These are phyloP conservation scores for Brachypodium distachyon DNA, from an alignment of 202 grass and related monocot genomes.

Conservation along the genomic window DNA sequence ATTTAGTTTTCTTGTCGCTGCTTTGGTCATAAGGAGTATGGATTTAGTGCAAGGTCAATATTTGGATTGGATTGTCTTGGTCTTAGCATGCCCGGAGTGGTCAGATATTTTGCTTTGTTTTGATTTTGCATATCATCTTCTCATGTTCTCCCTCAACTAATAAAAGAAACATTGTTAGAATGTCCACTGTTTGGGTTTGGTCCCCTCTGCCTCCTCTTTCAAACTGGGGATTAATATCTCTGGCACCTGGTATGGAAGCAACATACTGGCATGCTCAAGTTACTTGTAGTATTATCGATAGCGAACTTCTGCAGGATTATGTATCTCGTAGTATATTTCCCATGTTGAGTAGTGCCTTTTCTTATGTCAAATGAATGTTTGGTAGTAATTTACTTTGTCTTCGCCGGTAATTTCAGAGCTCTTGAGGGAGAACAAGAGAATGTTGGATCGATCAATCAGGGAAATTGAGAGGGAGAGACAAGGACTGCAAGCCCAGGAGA, in stretches of 20 bases:
- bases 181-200: too few relatives aligned
- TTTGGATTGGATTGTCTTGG: not conserved
- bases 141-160: too few relatives aligned
- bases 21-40: not conserved
- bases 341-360: not conserved
- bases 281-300: too few relatives aligned
- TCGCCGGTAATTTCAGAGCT: constrained; percentile 28
- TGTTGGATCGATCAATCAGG: constrained; percentile 70
- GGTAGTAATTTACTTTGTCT: not conserved
- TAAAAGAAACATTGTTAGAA: too few relatives aligned
- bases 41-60: not conserved
- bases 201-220: too few relatives aligned
- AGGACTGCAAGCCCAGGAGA: constrained; percentile 67
- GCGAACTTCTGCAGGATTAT: too few relatives aligned
- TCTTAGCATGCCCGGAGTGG: not conserved
- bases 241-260: too few relatives aligned
- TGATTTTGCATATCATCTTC: too few relatives aligned
- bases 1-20: not conserved
- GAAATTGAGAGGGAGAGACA: constrained; percentile 74
- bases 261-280: too few relatives aligned
- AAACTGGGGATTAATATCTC: too few relatives aligned
- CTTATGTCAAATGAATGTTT: not conserved
- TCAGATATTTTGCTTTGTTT: not conserved
- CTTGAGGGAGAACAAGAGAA: constrained; percentile 77
- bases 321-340: not conserved